Conservation (phyloP, 106 monocot genomes). For the Cymbidium sinense region DNA sequence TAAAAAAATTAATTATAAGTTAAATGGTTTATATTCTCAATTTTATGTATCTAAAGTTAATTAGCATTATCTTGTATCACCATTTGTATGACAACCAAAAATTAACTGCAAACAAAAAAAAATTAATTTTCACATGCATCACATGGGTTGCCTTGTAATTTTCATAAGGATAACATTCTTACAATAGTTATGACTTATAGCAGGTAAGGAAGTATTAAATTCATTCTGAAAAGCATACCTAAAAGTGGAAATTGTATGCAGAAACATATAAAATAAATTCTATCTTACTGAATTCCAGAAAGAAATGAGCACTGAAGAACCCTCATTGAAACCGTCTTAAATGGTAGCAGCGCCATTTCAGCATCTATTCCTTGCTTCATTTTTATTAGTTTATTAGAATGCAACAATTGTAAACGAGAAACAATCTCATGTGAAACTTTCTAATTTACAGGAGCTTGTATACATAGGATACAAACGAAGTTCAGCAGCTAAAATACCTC, state of each 20-base stretch:
- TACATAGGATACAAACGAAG: not conserved
- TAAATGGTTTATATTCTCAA: too few relatives aligned
- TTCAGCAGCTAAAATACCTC: slow-evolving; percentile 39
- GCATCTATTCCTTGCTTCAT: slow-evolving; percentile 65
- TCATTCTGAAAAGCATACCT: not conserved
- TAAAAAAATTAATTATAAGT: too few relatives aligned
- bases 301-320: slow-evolving; percentile 92
- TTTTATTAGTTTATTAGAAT: slow-evolving; percentile 5
- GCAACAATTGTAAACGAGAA: not conserved
- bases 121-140: too few relatives aligned
- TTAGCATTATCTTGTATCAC: too few relatives aligned
- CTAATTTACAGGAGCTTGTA: not conserved
- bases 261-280: not conserved
- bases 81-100: too few relatives aligned
- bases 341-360: slow-evolving; percentile 63
- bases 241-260: not conserved
- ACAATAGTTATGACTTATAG: not conserved
- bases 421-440: not conserved
- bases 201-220: not conserved
- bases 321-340: slow-evolving; percentile 47
- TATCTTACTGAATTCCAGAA: slow-evolving; percentile 65
- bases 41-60: too few relatives aligned
- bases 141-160: too few relatives aligned
- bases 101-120: too few relatives aligned
- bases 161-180: not conserved